Evolutionary conservation across 202 grass and related monocot genomes (phyloP).

Genomic region (Schoenoplectus tabernaemontani): DNA sequence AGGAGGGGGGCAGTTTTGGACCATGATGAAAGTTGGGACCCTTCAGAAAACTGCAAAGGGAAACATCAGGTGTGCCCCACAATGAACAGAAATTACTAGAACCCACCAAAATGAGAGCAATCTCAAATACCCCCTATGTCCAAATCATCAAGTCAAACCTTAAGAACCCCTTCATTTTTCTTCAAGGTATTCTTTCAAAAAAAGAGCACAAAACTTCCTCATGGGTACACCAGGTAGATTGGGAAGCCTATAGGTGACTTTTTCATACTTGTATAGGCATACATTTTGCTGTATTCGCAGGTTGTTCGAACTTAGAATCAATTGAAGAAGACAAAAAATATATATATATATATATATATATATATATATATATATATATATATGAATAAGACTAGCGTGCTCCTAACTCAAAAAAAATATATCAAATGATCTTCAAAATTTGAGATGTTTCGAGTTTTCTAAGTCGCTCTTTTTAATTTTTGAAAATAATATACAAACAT

Average conservation of each 20-base stretch:
- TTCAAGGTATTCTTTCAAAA: background rate
- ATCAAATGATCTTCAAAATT: no score
- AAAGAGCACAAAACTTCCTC: background rate
- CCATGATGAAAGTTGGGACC: background rate
- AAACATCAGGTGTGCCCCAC: background rate
- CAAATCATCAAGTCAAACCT: background rate
- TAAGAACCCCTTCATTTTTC: background rate
- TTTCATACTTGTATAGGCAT: background rate
- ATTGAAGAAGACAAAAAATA: background rate
- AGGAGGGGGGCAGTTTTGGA: background rate
- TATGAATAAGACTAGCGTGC: no score
- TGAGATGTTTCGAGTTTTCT: no score
- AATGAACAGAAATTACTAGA: background rate
- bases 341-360: no score
- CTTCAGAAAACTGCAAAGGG: background rate
- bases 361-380: no score
- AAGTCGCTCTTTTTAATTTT: no score
- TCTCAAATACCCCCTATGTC: background rate
- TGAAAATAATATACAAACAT: no score
- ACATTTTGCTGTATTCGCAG: no score
- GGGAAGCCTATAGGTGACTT: background rate
- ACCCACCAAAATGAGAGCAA: background rate
- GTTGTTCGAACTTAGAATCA: background rate
- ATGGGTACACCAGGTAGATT: background rate
- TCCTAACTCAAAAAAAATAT: no score